Evolutionary conservation across 2,329 filamentous ascomycete species (phyloP).

Genomic region (Exophiala mesophila): DNA sequence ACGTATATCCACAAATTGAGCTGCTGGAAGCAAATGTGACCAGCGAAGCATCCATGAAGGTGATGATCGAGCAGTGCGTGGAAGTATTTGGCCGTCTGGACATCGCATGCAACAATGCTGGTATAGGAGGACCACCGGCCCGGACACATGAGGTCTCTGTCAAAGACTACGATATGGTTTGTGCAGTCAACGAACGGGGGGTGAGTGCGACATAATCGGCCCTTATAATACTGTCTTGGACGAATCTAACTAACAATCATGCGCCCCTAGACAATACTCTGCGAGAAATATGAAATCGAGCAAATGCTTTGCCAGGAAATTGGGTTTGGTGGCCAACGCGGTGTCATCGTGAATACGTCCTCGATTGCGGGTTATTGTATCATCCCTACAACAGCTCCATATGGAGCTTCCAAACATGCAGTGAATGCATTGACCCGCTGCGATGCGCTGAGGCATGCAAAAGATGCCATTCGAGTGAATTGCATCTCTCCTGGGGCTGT

Average conservation of each 20-base stretch:
- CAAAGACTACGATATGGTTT: slow-evolving; percentile 49
- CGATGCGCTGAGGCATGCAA: slow-evolving; percentile 31
- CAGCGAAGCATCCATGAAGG: slow-evolving; percentile 42
- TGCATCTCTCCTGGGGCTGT: slow-evolving; percentile 41
- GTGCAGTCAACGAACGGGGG: slow-evolving; percentile 48
- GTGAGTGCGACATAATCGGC: slow-evolving; percentile 1
- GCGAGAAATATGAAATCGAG: not conserved
- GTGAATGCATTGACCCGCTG: slow-evolving; percentile 42
- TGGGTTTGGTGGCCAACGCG: slow-evolving; percentile 34
- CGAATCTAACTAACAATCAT: too few species aligned
- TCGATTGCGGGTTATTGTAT: slow-evolving; percentile 49
- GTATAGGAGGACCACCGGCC: slow-evolving; percentile 42
- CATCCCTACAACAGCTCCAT: slow-evolving; percentile 41
- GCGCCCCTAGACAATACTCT: not conserved
- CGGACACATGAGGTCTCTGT: slow-evolving; percentile 45
- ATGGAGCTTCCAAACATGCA: slow-evolving; percentile 41
- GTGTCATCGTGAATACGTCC: slow-evolving; percentile 50
- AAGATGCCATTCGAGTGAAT: slow-evolving; percentile 35
- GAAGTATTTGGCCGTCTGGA: slow-evolving; percentile 46
- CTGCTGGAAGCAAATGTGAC: slow-evolving; percentile 45
- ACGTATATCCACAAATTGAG: slow-evolving; percentile 29
- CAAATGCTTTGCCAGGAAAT: not conserved
- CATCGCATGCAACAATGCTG: slow-evolving; percentile 54
- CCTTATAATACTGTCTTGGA: not conserved
- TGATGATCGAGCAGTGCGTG: slow-evolving; percentile 33